Evolutionary conservation across 768 basidiomycete species (phyloP).

Genomic region (Calocera viscosa): DNA sequence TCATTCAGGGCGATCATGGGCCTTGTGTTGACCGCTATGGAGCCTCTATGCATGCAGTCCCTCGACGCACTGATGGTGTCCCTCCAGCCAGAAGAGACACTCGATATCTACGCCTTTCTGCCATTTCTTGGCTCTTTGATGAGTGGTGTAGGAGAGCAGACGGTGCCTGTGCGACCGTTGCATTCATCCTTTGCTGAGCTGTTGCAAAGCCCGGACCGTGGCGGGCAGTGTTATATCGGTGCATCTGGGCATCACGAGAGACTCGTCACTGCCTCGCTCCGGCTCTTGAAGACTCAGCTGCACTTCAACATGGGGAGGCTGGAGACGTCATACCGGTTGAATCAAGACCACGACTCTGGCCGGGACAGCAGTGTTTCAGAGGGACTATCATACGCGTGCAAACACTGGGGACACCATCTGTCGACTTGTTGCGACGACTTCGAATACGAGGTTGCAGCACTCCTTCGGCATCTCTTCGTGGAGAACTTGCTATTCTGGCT

Average conservation of each 20-base stretch:
- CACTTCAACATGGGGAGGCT: background rate
- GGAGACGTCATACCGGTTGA: background rate
- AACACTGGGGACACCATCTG: conserved; percentile 5
- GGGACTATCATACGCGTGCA: background rate
- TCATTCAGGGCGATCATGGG: background rate
- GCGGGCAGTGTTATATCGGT: background rate
- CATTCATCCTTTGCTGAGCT: background rate
- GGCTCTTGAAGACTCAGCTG: background rate
- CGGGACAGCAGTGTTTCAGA: background rate
- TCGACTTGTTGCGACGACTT: background rate
- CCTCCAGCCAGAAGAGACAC: background rate
- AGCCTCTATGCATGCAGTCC: background rate
- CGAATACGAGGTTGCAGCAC: background rate
- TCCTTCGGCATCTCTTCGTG: background rate
- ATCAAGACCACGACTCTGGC: background rate
- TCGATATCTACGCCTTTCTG: background rate
- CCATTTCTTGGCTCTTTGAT: background rate
- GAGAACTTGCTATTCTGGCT: background rate
- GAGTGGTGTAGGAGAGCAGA: background rate
- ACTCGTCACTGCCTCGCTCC: background rate
- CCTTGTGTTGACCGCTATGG: background rate
- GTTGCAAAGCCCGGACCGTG: background rate
- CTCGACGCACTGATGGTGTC: background rate
- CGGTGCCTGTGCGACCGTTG: background rate
- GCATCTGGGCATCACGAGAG: background rate